Conservation (phyloP, 352 stramenopile species). For the Phytophthora megakarya region DNA sequence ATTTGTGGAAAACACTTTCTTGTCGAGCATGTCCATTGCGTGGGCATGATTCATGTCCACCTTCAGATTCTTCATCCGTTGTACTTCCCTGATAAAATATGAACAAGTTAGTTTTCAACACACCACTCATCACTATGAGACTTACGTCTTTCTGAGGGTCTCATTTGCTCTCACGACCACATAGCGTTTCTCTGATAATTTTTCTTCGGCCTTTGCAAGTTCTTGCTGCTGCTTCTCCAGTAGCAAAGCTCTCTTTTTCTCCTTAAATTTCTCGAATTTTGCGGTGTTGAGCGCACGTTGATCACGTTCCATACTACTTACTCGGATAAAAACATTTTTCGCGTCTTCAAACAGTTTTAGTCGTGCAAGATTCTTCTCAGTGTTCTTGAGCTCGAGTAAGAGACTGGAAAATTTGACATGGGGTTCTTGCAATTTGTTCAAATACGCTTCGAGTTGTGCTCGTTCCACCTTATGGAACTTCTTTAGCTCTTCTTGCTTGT, state of each 20-base stretch:
- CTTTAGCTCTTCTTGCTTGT: constrained; percentile 54
- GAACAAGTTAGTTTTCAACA: background rate
- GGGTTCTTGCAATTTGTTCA: constrained; percentile 59
- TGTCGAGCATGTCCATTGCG: constrained; percentile 59
- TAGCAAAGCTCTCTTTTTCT: constrained; percentile 55
- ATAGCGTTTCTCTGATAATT: constrained; percentile 76
- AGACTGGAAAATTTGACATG: constrained; percentile 75
- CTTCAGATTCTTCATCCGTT: constrained; percentile 73
- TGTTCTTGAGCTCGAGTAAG: constrained; percentile 74
- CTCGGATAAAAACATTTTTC: constrained; percentile 66
- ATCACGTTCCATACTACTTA: constrained; percentile 65
- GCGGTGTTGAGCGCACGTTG: constrained; percentile 46
- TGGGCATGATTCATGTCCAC: constrained; percentile 70
- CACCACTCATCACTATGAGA: background rate
- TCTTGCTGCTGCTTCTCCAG: constrained; percentile 63
- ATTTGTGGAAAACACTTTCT: constrained; percentile 69
- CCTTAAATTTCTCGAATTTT: constrained; percentile 68
- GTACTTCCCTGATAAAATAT: constrained; percentile 47
- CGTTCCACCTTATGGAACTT: constrained; percentile 67
- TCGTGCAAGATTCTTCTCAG: constrained; percentile 63
- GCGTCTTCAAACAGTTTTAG: constrained; percentile 77
- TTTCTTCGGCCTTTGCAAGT: constrained; percentile 62
- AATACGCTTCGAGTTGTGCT: constrained; percentile 65
- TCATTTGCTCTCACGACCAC: constrained; percentile 65
- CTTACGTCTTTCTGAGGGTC: constrained; percentile 58